Conservation (phyloP, 306 rosid genomes). For the Prunus kanzakura region DNA sequence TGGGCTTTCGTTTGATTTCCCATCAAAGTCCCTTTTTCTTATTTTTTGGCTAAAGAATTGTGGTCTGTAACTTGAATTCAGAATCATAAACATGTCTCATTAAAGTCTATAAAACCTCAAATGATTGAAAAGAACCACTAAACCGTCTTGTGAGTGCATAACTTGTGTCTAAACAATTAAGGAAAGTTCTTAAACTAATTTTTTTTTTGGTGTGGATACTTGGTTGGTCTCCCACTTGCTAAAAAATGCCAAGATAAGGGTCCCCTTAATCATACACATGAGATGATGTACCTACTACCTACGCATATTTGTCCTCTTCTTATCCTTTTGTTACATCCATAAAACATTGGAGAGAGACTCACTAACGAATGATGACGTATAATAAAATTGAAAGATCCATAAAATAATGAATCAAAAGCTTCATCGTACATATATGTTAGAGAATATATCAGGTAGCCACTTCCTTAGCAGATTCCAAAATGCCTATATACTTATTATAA, state of each 20-base stretch:
- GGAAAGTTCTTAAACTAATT: too few relatives aligned
- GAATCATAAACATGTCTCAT: too few relatives aligned
- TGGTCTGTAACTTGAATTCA: too few relatives aligned
- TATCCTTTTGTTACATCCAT: background rate
- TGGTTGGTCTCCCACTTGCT: background rate
- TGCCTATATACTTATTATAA: background rate
- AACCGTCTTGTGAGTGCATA: too few relatives aligned
- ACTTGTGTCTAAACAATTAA: too few relatives aligned
- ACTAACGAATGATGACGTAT: background rate
- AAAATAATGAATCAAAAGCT: background rate
- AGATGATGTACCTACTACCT: background rate
- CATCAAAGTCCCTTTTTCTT: too few relatives aligned
- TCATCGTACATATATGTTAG: background rate
- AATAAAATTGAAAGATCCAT: background rate
- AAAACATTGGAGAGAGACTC: background rate
- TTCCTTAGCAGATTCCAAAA: background rate
- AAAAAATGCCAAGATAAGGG: background rate
- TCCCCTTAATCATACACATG: background rate
- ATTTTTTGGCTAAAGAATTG: too few relatives aligned
- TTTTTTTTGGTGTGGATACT: too few relatives aligned
- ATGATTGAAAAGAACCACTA: too few relatives aligned
- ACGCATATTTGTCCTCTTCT: background rate
- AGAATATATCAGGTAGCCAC: background rate
- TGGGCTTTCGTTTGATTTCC: too few relatives aligned
- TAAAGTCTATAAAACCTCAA: too few relatives aligned